Evolutionary conservation across 2,329 filamentous ascomycete genomes (phyloP), one percentile per base, ranked within the genome.

Genomic region (Trichoderma lentiforme): DNA sequence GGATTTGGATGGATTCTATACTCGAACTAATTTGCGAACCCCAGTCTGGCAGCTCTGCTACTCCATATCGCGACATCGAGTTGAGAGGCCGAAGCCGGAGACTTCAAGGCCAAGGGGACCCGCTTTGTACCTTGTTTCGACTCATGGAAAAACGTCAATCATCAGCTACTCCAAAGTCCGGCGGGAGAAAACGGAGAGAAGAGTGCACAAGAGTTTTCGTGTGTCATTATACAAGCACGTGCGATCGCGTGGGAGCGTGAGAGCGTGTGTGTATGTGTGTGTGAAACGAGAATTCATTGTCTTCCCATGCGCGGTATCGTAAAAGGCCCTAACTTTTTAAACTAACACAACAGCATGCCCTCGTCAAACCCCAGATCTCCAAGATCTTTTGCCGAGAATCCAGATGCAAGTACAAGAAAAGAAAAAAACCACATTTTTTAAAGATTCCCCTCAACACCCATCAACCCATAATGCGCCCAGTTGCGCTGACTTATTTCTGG

Each of bases 401-500:
- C 60, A 67, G 57, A 72, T 72, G 71, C 64, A 72, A 63, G 64
- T 72, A 64, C 56, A 58, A 63, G 28, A 60, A 32, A 21, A 60
- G 21, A 58, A 53, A 64, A 64, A 70, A 63, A 71, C 14, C 32
- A 43, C 60, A 24, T 39, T 32, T 69, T 43, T 69, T 39, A 68
- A 53, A 56, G 56, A 47, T 47, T 39, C 65, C 71, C 47, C 36
- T 61, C 62, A 64, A 51, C 69, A 64, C 21, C 36, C 43, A 24
- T 61, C 51, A 70, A 51, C n/a, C 51, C 34, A 64, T 39, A 6
- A 68, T 57, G 51, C 51, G 32, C 28, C 34, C 11, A 61, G 32
- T 66, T 24, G 18, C 43, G 43, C 53, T 30, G 60, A 53, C 68
- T 73, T 73, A 73, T 73, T 93, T 91, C 85, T 92, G 89, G 89